Conservation (phyloP, 495 filamentous ascomycete genomes). For the Annulohypoxylon stygium region DNA sequence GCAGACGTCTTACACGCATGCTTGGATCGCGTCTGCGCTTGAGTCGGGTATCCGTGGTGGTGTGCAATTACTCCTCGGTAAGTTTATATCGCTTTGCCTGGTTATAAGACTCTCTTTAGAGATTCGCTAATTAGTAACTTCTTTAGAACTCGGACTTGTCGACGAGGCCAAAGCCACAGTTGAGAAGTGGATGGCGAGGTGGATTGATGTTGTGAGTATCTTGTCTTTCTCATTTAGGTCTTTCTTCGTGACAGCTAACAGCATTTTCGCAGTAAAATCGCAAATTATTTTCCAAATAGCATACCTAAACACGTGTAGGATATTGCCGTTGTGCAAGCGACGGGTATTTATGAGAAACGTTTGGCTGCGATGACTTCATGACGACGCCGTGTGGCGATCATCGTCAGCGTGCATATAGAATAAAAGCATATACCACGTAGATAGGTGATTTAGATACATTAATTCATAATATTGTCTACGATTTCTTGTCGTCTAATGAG, state of each 20-base stretch:
- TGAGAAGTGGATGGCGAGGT: conserved; percentile 77
- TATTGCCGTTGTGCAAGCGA: background rate
- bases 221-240: no score
- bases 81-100: background rate
- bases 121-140: conserved; percentile 13
- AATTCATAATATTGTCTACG: conserved; percentile 6
- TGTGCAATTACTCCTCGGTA: conserved; percentile 71
- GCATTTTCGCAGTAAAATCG: background rate
- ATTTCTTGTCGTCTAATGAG: background rate
- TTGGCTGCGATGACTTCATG: background rate
- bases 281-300: background rate
- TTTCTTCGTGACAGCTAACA: background rate
- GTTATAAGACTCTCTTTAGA: background rate
- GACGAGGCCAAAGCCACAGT: conserved; percentile 76
- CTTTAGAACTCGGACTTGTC: conserved; percentile 70
- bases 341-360: conserved; percentile 2
- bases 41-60: conserved; percentile 75
- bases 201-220: conserved; percentile 57
- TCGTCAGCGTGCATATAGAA: background rate
- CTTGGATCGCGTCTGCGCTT: conserved; percentile 77
- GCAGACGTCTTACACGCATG: conserved; percentile 80
- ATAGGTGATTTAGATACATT: conserved; percentile 11
- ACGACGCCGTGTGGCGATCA: background rate
- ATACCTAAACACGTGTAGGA: background rate
- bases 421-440: background rate